Base-by-base conservation (phyloP, 305 asterid species). In the Plantago coronopus region DNA sequence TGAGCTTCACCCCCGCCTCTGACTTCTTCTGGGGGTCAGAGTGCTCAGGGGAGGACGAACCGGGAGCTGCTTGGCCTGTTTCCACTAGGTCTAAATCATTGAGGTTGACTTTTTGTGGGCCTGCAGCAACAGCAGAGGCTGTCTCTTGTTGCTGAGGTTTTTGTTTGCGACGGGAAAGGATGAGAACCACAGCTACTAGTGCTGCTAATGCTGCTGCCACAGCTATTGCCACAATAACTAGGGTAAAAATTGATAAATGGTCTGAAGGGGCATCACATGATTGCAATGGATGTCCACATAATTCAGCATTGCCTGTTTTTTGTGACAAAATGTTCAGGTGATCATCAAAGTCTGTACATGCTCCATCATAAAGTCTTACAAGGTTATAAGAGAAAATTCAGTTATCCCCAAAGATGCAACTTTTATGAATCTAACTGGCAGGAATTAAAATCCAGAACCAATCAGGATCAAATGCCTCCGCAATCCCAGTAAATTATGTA, bases 261-360 rank as follows among this genome's bases (percentile, higher is more conserved):
- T 44, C 14, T 6, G 73, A 48, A 1, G 64, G 17, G 9, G 40
- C 40, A 1, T 38, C 4, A 66, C 95, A 86, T 44, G 76, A 9
- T 22, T 47, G n/a, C 46, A 86, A 67, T 13, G 95, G 95, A 2
- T 53, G 37, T 0, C 87, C 95, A 17, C 95, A 86, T 42, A 86
- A 66, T 16, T 65, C 51, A 16, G 3, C 50, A 71, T 84, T 83
- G 57, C 87, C 86, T 83, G 67, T 59, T 16, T 34, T 27, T 59
- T 38, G 9, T 5, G 40, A 51, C 27, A 56, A 62, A 58, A 11
- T 21, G 27, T 9, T 19, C 14, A 49, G 7, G 11, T 17, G 14
- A 19, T 17, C 15, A 14, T 57, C 11, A 16, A 38, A n/a, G 37
- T 62, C 57, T 46, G 17, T 21, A 3, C 18, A 23, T 42, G 48